A percentile compares a stretch with the other conserved stretches of the same genome.
Evolutionary conservation across 2,329 filamentous ascomycete species (phyloP).

Genomic region (Arachnopeziza araneosa): DNA sequence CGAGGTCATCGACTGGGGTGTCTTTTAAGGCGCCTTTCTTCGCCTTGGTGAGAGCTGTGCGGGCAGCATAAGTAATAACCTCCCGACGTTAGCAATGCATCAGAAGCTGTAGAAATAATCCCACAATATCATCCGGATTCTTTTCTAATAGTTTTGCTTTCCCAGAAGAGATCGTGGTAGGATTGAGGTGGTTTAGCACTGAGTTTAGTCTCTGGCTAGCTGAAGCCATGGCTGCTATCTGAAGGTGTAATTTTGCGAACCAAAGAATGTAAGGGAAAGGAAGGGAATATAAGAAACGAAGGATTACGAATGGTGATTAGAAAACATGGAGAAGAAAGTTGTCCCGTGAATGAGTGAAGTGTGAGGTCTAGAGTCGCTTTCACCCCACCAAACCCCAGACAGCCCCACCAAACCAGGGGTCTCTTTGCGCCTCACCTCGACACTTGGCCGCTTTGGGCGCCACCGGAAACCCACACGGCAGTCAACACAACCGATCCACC

Average conservation of each 20-base stretch:
- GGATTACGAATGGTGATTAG: neutral
- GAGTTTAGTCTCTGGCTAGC: neutral
- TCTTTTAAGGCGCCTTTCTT: slow-evolving; percentile 96
- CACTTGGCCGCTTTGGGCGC: too few species aligned
- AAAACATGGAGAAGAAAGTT: neutral
- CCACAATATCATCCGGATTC: slow-evolving; percentile 57
- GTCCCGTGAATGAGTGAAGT: neutral
- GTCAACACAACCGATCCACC: slow-evolving; percentile 2
- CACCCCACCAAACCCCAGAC: neutral
- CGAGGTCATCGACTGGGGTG: slow-evolving; percentile 77
- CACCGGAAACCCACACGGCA: neutral
- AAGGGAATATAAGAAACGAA: neutral
- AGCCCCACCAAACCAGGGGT: neutral
- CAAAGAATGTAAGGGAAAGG: neutral
- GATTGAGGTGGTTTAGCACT: neutral
- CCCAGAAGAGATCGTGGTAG: slow-evolving; percentile 1
- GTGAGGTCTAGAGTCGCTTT: neutral
- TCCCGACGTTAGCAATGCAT: neutral
- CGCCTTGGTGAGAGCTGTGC: slow-evolving; percentile 87
- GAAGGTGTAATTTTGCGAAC: neutral
- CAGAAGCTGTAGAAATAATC: neutral
- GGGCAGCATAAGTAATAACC: slow-evolving; percentile 30
- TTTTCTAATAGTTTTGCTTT: slow-evolving; percentile 49
- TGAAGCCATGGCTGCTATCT: neutral
- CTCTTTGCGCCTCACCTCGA: neutral